phyloP scores from a whole-genome alignment of 257 asterid genomes.

The Solanum pennellii region DNA sequence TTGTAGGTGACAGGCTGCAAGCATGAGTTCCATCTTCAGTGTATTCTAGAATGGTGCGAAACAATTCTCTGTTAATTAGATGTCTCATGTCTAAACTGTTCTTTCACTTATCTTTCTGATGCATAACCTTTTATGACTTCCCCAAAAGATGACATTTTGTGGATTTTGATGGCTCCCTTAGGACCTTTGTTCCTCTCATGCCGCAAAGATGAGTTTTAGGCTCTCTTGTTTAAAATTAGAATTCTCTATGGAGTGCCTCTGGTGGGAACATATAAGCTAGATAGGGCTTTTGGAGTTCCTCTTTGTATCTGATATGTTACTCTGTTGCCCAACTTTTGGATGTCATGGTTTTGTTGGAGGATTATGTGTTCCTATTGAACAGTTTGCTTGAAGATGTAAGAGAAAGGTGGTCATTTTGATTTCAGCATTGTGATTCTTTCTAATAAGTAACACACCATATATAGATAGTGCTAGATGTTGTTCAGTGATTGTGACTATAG shows the following conservation, averaged over 20 bases:
- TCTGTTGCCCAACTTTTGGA: neutral
- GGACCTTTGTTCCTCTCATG: neutral
- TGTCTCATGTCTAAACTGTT: neutral
- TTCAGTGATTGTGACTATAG: neutral
- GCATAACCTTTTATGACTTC: neutral
- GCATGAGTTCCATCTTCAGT: constrained; percentile 89
- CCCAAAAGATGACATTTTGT: neutral
- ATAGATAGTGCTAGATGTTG: neutral
- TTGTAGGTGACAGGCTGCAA: constrained; percentile 78
- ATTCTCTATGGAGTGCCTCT: neutral
- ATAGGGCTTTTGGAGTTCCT: neutral
- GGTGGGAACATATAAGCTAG: neutral
- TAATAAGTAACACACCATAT: neutral
- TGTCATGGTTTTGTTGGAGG: neutral
- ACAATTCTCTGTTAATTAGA: neutral
- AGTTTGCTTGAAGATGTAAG: neutral
- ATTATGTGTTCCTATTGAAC: neutral
- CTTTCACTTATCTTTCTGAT: neutral
- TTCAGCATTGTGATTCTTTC: neutral
- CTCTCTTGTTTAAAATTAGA: neutral
- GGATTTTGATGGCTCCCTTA: neutral
- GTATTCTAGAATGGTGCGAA: constrained; percentile 76
- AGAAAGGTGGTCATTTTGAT: neutral
- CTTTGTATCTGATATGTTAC: neutral
- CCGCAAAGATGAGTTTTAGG: neutral